Percentiles rank a stretch among this genome's conserved stretches.
Conservation (phyloP, 495 filamentous ascomycete species). For the Aspergillus asperescens region DNA sequence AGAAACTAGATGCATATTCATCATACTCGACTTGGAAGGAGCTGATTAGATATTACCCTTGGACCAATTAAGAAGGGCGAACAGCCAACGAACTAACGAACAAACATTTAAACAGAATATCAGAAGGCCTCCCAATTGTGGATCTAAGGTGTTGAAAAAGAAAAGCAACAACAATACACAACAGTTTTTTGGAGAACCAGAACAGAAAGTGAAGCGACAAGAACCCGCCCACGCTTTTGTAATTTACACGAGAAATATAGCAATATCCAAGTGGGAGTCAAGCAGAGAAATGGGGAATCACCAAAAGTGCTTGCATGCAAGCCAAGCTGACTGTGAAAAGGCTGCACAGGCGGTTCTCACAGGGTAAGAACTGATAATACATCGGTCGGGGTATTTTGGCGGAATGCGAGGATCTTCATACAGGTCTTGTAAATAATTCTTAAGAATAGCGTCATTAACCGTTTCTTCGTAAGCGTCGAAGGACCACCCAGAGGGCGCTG, state of each 20-base stretch:
- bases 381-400: background rate
- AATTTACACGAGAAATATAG: slow-evolving; percentile 34
- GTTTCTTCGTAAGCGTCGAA: slow-evolving; percentile 34
- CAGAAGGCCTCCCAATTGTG: slow-evolving; percentile 5
- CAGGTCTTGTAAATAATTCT: background rate
- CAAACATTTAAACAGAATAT: no score
- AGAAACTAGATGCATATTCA: no score
- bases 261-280: slow-evolving; percentile 3
- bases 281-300: slow-evolving; percentile 4
- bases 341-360: background rate
- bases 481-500: background rate
- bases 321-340: background rate
- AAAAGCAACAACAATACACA: slow-evolving; percentile 7
- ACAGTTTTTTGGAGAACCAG: background rate
- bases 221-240: slow-evolving; percentile 42
- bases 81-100: no score
- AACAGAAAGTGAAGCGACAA: slow-evolving; percentile 19
- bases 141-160: slow-evolving; percentile 8
- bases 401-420: background rate
- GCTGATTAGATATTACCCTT: no score
- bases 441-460: slow-evolving; percentile 14
- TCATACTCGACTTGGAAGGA: no score
- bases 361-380: background rate
- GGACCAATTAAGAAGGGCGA: no score
- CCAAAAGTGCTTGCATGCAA: background rate